Evolutionary conservation across 2,329 filamentous ascomycete genomes (phyloP).

Genomic region (Neofusicoccum sp.): DNA sequence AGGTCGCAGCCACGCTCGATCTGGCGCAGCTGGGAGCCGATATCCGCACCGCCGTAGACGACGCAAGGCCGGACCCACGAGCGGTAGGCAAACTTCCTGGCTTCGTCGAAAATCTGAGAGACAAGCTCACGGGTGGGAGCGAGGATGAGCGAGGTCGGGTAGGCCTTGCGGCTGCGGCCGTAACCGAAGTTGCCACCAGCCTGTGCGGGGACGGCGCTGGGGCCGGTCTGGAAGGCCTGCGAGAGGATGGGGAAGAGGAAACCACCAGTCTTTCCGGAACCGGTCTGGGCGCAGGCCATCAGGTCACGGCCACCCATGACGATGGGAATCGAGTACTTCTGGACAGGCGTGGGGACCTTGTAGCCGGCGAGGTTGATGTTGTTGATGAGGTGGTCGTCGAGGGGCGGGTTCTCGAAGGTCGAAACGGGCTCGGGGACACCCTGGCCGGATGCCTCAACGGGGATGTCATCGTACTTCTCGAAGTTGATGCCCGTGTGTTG

Average conservation of each 20-base stretch:
- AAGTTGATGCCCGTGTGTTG: constrained; percentile 99
- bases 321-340: constrained; percentile 99
- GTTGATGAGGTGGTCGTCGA: constrained; percentile 86
- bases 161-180: constrained; percentile 94
- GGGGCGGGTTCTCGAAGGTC: constrained; percentile 87
- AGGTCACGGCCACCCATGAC: constrained; percentile 97
- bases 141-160: constrained; percentile 92
- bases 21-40: constrained; percentile 94
- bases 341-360: constrained; percentile 92
- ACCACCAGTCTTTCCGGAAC: constrained; percentile 99
- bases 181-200: constrained; percentile 65
- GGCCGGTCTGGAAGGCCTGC: constrained; percentile 91
- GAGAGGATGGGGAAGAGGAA: constrained; percentile 99
- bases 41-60: constrained; percentile 98
- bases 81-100: constrained; percentile 97
- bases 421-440: constrained; percentile 90
- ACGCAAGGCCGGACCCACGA: constrained; percentile 99
- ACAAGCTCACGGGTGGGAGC: constrained; percentile 97
- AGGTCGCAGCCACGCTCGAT: constrained; percentile 98
- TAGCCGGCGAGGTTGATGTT: constrained; percentile 96
- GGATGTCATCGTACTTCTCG: constrained; percentile 99
- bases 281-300: constrained; percentile 99
- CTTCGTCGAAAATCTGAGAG: constrained; percentile 96
- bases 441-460: constrained; percentile 92
- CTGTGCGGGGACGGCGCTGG: constrained; percentile 64